Evolutionary conservation across 73 alveolate genomes (phyloP).

Genomic region (Strombidium stylifer): DNA sequence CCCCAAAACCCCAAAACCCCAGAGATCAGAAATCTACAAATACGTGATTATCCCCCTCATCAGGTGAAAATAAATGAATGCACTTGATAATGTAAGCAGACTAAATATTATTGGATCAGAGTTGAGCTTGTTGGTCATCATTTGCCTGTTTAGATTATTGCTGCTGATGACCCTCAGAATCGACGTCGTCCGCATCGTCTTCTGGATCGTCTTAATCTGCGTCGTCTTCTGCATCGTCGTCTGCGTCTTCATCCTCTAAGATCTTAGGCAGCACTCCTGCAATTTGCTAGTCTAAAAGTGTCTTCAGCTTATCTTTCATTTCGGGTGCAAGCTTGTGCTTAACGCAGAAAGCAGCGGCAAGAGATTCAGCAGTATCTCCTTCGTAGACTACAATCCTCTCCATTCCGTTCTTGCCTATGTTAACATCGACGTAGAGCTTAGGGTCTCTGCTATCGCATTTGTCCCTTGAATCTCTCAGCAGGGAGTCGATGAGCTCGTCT

Average conservation of each 20-base stretch:
- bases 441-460: conserved; percentile 63
- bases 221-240: conserved; percentile 23
- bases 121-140: too few species aligned
- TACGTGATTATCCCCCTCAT: too few species aligned
- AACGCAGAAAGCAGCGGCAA: conserved; percentile 88
- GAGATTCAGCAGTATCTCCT: conserved; percentile 91
- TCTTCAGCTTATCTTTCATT: conserved; percentile 63
- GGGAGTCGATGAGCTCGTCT: neutral
- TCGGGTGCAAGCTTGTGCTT: conserved; percentile 71
- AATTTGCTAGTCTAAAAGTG: conserved; percentile 55
- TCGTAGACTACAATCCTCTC: conserved; percentile 92
- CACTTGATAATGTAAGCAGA: too few species aligned
- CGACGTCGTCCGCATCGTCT: neutral
- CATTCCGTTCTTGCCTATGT: conserved; percentile 86
- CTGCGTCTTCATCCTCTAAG: conserved; percentile 48
- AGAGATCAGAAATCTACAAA: too few species aligned
- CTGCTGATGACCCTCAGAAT: too few species aligned
- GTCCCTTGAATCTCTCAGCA: neutral
- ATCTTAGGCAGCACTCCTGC: conserved; percentile 69
- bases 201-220: conserved; percentile 5
- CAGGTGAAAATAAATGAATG: too few species aligned
- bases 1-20: too few species aligned
- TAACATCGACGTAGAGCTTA: conserved; percentile 92
- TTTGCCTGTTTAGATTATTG: too few species aligned
- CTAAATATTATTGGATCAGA: too few species aligned